A percentile compares a stretch with the other conserved stretches of the same genome.
Evolutionary conservation across 2,329 filamentous ascomycete genomes (phyloP).

Genomic region (Ascochyta fabae): DNA sequence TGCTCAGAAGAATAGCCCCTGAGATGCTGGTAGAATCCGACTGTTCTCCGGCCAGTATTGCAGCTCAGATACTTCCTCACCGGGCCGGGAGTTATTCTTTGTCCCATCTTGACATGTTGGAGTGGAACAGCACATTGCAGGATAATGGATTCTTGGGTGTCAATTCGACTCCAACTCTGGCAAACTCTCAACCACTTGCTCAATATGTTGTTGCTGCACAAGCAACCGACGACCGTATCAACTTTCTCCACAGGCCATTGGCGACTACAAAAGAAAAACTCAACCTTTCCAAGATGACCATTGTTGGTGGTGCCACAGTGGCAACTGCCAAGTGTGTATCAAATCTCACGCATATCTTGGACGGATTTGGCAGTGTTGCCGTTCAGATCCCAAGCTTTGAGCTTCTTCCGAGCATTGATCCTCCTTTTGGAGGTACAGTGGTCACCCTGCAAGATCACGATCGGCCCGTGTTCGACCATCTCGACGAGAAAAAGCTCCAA

Average conservation of each 20-base stretch:
- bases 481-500: neutral
- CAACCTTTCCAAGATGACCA: neutral
- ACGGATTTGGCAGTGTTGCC: neutral
- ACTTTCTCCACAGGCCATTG: slow-evolving; percentile 7
- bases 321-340: neutral
- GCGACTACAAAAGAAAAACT: rapidly evolving
- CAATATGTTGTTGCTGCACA: neutral
- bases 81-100: neutral
- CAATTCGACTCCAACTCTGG: neutral
- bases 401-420: no score
- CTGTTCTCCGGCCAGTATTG: no score
- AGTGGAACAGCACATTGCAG: neutral
- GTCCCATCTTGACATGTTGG: no score
- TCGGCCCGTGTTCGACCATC: neutral
- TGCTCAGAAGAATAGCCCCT: neutral
- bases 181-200: no score
- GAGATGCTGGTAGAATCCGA: no score
- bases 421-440: neutral
- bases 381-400: neutral
- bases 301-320: neutral
- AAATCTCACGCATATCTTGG: neutral
- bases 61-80: neutral
- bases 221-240: slow-evolving; percentile 11
- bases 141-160: neutral
- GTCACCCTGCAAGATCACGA: slow-evolving; percentile 7